Base-by-base conservation (phyloP, 352 stramenopile species). In the Hyaloperonospora arabidopsidis region DNA sequence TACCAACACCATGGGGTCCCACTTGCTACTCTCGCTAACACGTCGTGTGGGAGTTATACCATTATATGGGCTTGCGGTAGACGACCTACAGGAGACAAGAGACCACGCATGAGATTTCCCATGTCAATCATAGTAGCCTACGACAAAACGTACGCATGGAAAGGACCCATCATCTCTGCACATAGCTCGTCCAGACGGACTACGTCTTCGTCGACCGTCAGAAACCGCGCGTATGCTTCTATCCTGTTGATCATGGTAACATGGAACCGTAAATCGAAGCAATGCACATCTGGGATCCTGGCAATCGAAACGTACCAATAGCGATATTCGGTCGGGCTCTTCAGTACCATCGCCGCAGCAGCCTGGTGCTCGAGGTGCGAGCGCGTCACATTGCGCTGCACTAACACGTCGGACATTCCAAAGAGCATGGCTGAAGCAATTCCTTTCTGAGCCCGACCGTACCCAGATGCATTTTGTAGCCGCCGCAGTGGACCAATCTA, bases 321-420 rank as follows among this genome's bases (percentile, higher is more conserved):
- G 6, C 76, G 72, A 74, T 91, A 94, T 67, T 94, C 84, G 12
- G 55, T 51, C 0, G 72, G 56, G 45, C 81, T 94, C 61, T 87
- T 80, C 12, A 94, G 59, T 6, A 78, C 66, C 1, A 87, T 47
- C 0, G 77, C 58, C 15, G 78, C 62, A 7, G 80, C 79, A 17
- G 91, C 65, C 53, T 94, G 84, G 45, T 94, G 84, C 55, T 94
- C 84, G 12, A 94, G 64, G 57, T 94, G 84, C 15, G 79, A 78
- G 17, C 84, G 76, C 8, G 84, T 94, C 19, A 94, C 66, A 45
- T 87, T 90, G 45, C 81, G 78, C 64, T 94, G 84, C 41, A 79
- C 73, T 15, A 89, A 53, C 1, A 79, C 63, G 47, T 94, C 82
- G 0, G 75, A 76, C 66, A 90, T 81, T 13, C 74, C 73, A 13